A percentile compares a stretch with the other conserved stretches of the same genome.
Evolutionary conservation across 2,329 filamentous ascomycete species (phyloP).

Genomic region (Sporothrix curviconia): DNA sequence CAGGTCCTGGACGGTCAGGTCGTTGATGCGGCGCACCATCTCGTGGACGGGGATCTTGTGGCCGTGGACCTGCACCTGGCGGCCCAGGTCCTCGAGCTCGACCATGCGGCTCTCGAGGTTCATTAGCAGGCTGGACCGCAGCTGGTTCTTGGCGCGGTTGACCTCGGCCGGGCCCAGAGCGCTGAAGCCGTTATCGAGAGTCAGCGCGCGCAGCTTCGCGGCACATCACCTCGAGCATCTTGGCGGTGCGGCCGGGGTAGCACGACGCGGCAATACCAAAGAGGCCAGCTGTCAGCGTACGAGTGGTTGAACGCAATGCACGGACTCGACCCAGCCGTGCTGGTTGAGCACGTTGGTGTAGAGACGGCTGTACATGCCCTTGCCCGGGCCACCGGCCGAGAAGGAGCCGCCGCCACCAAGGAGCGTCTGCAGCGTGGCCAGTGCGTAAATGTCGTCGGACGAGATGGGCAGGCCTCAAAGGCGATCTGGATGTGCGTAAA

Average conservation of each 20-base stretch:
- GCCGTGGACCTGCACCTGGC: conserved; percentile 95
- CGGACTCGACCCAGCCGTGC: conserved; percentile 92
- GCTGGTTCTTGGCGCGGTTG: conserved; percentile 90
- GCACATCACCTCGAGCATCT: conserved; percentile 94
- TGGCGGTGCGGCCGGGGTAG: conserved; percentile 65
- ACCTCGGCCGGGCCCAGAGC: conserved; percentile 72
- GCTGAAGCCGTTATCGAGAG: conserved; percentile 66
- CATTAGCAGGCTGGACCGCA: conserved; percentile 85
- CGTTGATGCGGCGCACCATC: conserved; percentile 85
- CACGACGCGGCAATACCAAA: conserved; percentile 92
- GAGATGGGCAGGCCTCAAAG: conserved; percentile 88
- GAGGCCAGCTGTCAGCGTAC: conserved; percentile 89
- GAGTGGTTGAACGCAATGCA: conserved; percentile 96
- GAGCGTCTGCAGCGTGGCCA: conserved; percentile 90
- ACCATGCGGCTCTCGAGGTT: conserved; percentile 97
- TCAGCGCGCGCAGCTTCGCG: conserved; percentile 75
- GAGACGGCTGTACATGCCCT: conserved; percentile 97
- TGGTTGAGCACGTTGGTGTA: conserved; percentile 98
- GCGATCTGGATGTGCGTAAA: conserved; percentile 92
- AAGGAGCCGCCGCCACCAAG: conserved; percentile 95
- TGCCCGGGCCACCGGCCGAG: conserved; percentile 90
- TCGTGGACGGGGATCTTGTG: conserved; percentile 84
- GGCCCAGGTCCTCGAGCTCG: conserved; percentile 88
- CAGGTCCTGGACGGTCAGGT: conserved; percentile 71
- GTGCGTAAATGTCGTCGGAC: conserved; percentile 88